Evolutionary conservation across 805 yeast genomes (phyloP).

Genomic region (Cyberlindnera veronae): DNA sequence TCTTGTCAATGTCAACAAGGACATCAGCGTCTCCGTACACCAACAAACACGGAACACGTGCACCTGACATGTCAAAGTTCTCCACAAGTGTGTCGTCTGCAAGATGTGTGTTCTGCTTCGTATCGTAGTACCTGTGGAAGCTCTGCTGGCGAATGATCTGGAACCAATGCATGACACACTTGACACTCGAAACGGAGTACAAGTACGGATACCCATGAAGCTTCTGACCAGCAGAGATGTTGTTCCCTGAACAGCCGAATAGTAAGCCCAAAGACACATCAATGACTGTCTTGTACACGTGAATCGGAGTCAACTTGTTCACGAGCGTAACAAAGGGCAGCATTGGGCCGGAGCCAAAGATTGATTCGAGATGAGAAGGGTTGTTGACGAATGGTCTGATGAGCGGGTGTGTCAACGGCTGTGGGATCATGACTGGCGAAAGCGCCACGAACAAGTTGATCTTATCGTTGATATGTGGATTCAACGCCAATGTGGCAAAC

Average conservation of each 20-base stretch:
- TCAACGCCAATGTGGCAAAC: slow-evolving; percentile 72
- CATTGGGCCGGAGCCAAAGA: slow-evolving; percentile 73
- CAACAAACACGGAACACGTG: slow-evolving; percentile 56
- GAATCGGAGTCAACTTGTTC: slow-evolving; percentile 72
- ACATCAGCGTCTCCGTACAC: slow-evolving; percentile 71
- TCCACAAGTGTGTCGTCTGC: neutral
- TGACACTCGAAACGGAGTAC: slow-evolving; percentile 79
- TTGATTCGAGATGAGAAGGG: slow-evolving; percentile 63
- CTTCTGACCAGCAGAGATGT: slow-evolving; percentile 67
- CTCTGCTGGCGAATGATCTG: slow-evolving; percentile 66
- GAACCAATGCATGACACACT: slow-evolving; percentile 81
- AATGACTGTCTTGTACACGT: slow-evolving; percentile 61
- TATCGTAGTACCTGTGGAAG: slow-evolving; percentile 77
- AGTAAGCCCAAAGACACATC: slow-evolving; percentile 58
- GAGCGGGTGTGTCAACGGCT: slow-evolving; percentile 71
- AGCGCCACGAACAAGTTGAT: slow-evolving; percentile 67
- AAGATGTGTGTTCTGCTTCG: slow-evolving; percentile 3
- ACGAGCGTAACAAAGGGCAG: slow-evolving; percentile 72
- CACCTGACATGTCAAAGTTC: slow-evolving; percentile 30
- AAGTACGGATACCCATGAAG: slow-evolving; percentile 71
- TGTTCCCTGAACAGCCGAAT: slow-evolving; percentile 67
- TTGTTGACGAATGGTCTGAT: slow-evolving; percentile 73
- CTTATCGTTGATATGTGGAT: slow-evolving; percentile 56
- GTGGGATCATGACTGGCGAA: slow-evolving; percentile 94
- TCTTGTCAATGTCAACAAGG: slow-evolving; percentile 64